These are phyloP conservation scores for Metschnikowia gelsemii DNA, from an alignment of 805 yeast species.

Conservation along the genomic window DNA sequence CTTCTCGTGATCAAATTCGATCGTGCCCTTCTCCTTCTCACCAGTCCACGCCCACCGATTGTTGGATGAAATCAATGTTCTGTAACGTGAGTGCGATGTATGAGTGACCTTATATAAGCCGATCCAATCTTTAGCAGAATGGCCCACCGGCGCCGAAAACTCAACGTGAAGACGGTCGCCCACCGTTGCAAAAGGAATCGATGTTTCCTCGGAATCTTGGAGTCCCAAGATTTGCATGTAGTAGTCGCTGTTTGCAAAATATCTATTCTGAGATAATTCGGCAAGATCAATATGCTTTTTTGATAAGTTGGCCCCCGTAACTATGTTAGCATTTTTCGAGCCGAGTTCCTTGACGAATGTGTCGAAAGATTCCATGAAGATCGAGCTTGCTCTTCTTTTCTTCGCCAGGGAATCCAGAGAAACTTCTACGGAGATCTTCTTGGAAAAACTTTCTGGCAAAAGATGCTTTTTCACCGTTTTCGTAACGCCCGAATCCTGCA, in stretches of 20 bases:
- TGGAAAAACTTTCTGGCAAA: conserved; percentile 39
- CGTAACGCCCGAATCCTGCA: conserved; percentile 52
- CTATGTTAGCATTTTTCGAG: conserved; percentile 13
- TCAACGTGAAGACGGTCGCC: conserved; percentile 55
- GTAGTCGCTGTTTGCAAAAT: conserved; percentile 39
- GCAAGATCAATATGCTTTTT: conserved; percentile 37
- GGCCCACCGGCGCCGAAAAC: conserved; percentile 54
- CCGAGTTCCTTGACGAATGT: conserved; percentile 43
- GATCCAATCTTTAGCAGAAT: conserved; percentile 65
- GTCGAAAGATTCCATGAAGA: conserved; percentile 47
- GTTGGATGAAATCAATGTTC: conserved; percentile 58
- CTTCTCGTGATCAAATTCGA: conserved; percentile 47
- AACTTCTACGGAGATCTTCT: conserved; percentile 27
- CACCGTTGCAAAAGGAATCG: conserved; percentile 26
- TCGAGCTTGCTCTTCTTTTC: conserved; percentile 29
- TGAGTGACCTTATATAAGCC: conserved; percentile 68
- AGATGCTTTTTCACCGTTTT: conserved; percentile 43
- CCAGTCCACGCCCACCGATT: conserved; percentile 64
- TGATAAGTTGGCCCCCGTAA: conserved; percentile 26
- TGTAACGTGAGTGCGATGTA: conserved; percentile 53
- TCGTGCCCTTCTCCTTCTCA: conserved; percentile 40
- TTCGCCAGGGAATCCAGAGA: background rate
- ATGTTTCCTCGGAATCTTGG: conserved; percentile 7
- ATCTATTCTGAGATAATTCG: conserved; percentile 40
- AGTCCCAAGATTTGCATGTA: conserved; percentile 28